Evolutionary conservation across 2,329 filamentous ascomycete genomes (phyloP), one percentile per base, ranked within the genome.

Genomic region (Microsporum canis): DNA sequence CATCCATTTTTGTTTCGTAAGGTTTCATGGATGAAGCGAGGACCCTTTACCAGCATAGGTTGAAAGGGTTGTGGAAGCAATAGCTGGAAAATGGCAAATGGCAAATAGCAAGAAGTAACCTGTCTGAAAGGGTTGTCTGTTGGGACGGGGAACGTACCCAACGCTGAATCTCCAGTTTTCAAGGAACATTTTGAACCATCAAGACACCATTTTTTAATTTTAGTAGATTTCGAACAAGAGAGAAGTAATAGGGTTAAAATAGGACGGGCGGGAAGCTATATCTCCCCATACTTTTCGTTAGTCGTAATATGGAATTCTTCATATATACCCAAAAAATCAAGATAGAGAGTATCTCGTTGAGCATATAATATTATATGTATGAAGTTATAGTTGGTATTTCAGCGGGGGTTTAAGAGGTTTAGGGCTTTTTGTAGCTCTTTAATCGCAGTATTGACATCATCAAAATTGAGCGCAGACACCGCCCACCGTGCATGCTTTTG

Each of bases 401-500:
- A 86, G 41, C 76, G 76, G 10, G 84, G 87, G 1, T 89, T 89
- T 57, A 96, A 75, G 17, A 79, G 76, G 61, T 82, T 78, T 64
- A 99, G 75, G 2, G 94, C 94, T 62, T 83, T 84, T 59, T 84
- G 83, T 64, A 99, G 73, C 71, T 99, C 91, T 69, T 86, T 86
- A 3, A 97, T 86, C 0, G 94, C 94, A 0, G 94, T 99, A 1
- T 86, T 80, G 1, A 95, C 88, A 71, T 99, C 94, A 67, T 99
- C 94, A 73, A 99, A 99, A 68, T 96, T 96, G 56, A 99, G 77
- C 0, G 94, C 94, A 8, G 91, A 96, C 47, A 97, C 95, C 0
- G 94, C 94, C 89, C 90, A 99, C 69, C 90, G 91, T 1, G 92
- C 91, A 76, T 97, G 94, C 72, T 97, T 99, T 72, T 96, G 91